These are phyloP conservation scores for Boletales sp. DNA, from an alignment of 768 basidiomycete genomes.

Conservation along the genomic window DNA sequence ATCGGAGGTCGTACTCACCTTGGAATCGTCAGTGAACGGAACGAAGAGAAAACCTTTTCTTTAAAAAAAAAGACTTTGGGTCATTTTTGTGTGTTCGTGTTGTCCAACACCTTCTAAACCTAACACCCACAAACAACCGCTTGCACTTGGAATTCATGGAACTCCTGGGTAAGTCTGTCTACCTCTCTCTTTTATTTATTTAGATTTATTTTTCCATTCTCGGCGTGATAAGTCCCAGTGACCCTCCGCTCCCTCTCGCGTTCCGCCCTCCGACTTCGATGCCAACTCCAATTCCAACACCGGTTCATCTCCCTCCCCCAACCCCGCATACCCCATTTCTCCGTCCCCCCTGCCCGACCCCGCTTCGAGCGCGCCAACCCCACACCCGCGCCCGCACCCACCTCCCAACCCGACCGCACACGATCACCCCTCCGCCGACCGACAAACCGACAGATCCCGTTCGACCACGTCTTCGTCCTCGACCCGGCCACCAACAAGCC, in stretches of 20 bases:
- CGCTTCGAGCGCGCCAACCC: not conserved
- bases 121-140: conserved; percentile 30
- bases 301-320: conserved; percentile 8
- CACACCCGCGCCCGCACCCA: not conserved
- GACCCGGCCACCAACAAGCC: conserved; percentile 45
- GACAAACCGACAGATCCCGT: conserved; percentile 42
- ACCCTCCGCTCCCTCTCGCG: not conserved
- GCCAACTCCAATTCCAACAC: conserved; percentile 2
- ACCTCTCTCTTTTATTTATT: too few relatives aligned
- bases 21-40: not conserved
- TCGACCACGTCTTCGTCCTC: conserved; percentile 41
- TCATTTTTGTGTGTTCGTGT: conserved; percentile 18
- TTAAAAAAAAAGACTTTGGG: not conserved
- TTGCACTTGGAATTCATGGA: conserved; percentile 2
- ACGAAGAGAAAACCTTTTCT: too few relatives aligned
- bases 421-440: conserved; percentile 6
- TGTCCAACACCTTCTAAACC: conserved; percentile 17
- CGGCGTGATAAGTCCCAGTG: too few relatives aligned
- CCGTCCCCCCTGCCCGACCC: conserved; percentile 14
- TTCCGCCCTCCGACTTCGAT: not conserved
- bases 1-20: conserved; percentile 12
- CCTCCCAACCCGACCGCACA: not conserved
- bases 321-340: not conserved
- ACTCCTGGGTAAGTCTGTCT: conserved; percentile 5
- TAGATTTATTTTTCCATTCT: too few relatives aligned